Evolutionary conservation across 108 stramenopile species (phyloP).

Genomic region (Nitzschia sp.): DNA sequence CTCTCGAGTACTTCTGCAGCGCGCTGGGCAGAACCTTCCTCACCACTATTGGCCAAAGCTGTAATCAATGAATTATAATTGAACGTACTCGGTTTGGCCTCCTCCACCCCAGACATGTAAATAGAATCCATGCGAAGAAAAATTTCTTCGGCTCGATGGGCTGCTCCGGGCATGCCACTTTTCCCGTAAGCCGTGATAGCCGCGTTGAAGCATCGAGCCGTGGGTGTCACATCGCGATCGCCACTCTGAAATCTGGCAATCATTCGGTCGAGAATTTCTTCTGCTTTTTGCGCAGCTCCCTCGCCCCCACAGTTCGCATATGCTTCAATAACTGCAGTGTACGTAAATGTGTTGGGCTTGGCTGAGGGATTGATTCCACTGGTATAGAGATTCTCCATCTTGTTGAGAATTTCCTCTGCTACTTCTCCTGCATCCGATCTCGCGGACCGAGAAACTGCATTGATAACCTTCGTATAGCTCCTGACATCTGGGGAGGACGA

Average conservation of each 20-base stretch:
- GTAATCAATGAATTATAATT: conserved; percentile 66
- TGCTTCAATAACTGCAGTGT: conserved; percentile 81
- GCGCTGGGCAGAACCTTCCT: conserved; percentile 48
- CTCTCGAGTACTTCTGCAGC: conserved; percentile 64
- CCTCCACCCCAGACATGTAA: conserved; percentile 41
- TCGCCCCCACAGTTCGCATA: conserved; percentile 63
- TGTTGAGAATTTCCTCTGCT: conserved; percentile 50
- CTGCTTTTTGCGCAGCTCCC: conserved; percentile 41
- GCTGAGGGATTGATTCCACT: conserved; percentile 28
- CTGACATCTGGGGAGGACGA: conserved; percentile 50
- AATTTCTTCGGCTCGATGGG: conserved; percentile 47
- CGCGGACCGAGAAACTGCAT: conserved; percentile 57
- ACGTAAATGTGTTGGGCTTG: conserved; percentile 70
- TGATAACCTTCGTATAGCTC: conserved; percentile 72
- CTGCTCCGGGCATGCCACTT: conserved; percentile 63
- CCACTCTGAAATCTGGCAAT: conserved; percentile 28
- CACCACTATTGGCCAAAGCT: conserved; percentile 62
- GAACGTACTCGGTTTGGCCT: conserved; percentile 49
- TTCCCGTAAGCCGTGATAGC: conserved; percentile 47
- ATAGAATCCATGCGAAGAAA: conserved; percentile 37
- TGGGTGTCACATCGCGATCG: conserved; percentile 29
- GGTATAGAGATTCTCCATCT: conserved; percentile 41
- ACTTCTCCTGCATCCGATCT: conserved; percentile 44
- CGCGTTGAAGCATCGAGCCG: conserved; percentile 40
- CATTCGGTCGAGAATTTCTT: conserved; percentile 42